Conservation (phyloP, 495 filamentous ascomycete species). For the Penicillium chermesinum region DNA sequence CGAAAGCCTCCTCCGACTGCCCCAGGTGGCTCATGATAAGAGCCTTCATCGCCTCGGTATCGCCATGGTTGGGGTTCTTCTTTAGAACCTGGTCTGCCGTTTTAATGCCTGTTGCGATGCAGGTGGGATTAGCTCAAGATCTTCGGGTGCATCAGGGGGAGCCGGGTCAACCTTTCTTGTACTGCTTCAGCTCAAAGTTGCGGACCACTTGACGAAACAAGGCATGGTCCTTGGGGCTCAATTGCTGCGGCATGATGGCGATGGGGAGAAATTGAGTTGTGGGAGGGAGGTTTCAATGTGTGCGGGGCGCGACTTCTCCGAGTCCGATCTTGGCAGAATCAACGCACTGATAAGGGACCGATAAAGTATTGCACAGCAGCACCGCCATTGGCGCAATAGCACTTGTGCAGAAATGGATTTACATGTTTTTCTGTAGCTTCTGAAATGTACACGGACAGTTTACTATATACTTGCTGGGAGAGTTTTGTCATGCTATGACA, state of each 20-base stretch:
- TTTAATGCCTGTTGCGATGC: slow-evolving; percentile 62
- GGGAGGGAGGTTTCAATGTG: slow-evolving; percentile 38
- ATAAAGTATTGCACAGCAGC: too few species aligned
- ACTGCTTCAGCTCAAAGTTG: slow-evolving; percentile 95
- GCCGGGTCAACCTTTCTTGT: slow-evolving; percentile 72
- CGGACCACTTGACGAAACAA: slow-evolving; percentile 92
- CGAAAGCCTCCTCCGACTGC: slow-evolving; percentile 88
- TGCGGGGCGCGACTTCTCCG: slow-evolving; percentile 37
- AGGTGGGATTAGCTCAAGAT: slow-evolving; percentile 18
- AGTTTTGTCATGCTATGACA: too few species aligned
- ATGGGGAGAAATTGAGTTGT: slow-evolving; percentile 29
- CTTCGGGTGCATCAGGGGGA: not conserved
- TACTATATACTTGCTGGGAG: too few species aligned
- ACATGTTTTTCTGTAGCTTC: too few species aligned
- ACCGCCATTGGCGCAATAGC: too few species aligned
- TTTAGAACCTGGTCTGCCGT: slow-evolving; percentile 89
- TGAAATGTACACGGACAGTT: too few species aligned
- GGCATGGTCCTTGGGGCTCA: slow-evolving; percentile 84
- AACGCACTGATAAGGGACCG: slow-evolving; percentile 25
- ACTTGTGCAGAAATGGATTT: too few species aligned
- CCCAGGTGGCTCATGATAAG: slow-evolving; percentile 90
- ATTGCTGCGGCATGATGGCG: slow-evolving; percentile 69
- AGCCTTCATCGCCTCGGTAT: slow-evolving; percentile 98
- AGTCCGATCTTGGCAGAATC: slow-evolving; percentile 30
- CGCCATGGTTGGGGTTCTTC: slow-evolving; percentile 92